Conservation (phyloP, 2,329 filamentous ascomycete genomes). For the Fusarium albidum region DNA sequence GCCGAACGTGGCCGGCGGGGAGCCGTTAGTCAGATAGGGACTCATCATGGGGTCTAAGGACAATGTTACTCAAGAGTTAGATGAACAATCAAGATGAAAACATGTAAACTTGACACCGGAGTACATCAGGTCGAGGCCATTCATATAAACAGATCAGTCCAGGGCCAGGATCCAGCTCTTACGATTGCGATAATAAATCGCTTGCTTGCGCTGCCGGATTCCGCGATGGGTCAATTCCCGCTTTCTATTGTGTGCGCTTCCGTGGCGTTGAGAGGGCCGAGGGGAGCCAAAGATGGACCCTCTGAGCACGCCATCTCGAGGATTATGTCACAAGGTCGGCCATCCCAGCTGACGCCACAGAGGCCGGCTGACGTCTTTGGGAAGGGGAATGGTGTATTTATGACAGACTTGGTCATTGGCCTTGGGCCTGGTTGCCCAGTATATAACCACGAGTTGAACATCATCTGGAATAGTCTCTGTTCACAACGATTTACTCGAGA, state of each 20-base stretch:
- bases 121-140: background rate
- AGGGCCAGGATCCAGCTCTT: background rate
- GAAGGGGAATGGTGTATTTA: slow-evolving; percentile 18
- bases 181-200: background rate
- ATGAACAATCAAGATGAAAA: too few relatives aligned
- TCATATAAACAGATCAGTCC: background rate
- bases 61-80: too few relatives aligned
- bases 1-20: slow-evolving; percentile 19
- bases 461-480: too few relatives aligned
- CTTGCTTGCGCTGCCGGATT: background rate
- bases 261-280: slow-evolving; percentile 15
- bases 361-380: slow-evolving; percentile 21
- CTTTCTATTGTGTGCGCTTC: slow-evolving; percentile 21
- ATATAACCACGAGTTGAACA: too few relatives aligned
- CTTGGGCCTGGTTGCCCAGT: too few relatives aligned
- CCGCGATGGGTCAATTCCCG: slow-evolving; percentile 2
- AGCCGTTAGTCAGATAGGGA: slow-evolving; percentile 18
- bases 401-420: too few relatives aligned
- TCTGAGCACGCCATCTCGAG: slow-evolving; percentile 33
- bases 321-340: slow-evolving; percentile 32
- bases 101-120: too few relatives aligned
- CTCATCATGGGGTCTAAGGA: too few relatives aligned
- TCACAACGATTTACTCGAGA: too few relatives aligned
- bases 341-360: slow-evolving; percentile 11
- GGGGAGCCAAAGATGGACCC: slow-evolving; percentile 8